Conservation (phyloP, 2,329 filamentous ascomycete genomes). For the Stenocarpella maydis region DNA sequence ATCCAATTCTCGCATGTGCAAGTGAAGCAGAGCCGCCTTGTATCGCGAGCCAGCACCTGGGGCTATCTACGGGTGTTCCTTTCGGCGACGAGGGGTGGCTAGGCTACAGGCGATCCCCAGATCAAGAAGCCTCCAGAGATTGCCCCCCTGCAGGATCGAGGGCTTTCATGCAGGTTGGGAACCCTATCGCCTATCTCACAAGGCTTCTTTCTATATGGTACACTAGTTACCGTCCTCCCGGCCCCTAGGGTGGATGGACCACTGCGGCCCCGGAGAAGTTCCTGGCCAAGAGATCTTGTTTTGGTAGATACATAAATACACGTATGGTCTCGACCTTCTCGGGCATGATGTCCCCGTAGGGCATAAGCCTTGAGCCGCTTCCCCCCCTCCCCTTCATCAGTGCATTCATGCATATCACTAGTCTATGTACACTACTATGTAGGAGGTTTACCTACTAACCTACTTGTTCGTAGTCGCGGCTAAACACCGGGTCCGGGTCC, state of each 20-base stretch:
- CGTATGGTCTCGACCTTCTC: too few species aligned
- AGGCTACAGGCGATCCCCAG: too few species aligned
- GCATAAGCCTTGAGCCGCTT: not conserved
- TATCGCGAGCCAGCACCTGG: not conserved
- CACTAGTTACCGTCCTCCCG: too few species aligned
- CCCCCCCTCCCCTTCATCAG: not conserved
- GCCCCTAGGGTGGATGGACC: too few species aligned
- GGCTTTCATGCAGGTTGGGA: not conserved
- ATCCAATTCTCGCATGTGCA: not conserved
- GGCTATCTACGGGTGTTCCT: not conserved
- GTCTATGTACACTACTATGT: too few species aligned
- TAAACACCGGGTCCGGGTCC: too few species aligned
- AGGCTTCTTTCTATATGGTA: too few species aligned
- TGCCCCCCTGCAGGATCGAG: not conserved
- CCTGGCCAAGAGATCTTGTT: not conserved
- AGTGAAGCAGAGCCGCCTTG: not conserved
- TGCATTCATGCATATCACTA: not conserved
- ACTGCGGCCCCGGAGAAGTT: not conserved
- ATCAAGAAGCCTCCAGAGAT: not conserved
- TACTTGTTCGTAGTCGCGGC: too few species aligned
- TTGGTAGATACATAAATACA: too few species aligned
- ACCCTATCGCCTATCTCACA: not conserved
- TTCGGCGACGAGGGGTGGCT: not conserved
- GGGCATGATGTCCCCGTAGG: constrained; percentile 1
- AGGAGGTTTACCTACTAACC: too few species aligned